Evolutionary conservation across 225 moss, liverwort and hornwort genomes (phyloP).

Genomic region (Anthoceros angustus): DNA sequence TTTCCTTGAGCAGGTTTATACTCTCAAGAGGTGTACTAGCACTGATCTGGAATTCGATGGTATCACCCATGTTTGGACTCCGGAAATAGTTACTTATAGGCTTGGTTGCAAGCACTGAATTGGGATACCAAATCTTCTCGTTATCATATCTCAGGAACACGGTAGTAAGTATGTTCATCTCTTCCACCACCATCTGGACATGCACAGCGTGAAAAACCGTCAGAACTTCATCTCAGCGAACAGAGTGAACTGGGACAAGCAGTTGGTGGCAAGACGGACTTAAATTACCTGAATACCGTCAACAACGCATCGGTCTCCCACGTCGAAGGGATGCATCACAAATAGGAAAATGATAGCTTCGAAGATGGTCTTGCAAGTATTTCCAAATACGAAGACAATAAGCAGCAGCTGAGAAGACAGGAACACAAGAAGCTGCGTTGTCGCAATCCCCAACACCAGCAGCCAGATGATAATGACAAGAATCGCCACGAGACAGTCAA

Average conservation of each 20-base stretch:
- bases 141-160: slow-evolving; percentile 37
- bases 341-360: slow-evolving; percentile 84
- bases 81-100: slow-evolving; percentile 47
- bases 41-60: slow-evolving; percentile 35
- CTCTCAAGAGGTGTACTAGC: slow-evolving; percentile 51
- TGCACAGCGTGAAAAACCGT: not conserved
- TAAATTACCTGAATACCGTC: slow-evolving; percentile 55
- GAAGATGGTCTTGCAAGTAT: slow-evolving; percentile 65
- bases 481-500: slow-evolving; percentile 25
- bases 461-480: slow-evolving; percentile 41
- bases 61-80: slow-evolving; percentile 52
- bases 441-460: slow-evolving; percentile 44
- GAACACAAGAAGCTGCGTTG: slow-evolving; percentile 49
- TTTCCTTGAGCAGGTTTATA: slow-evolving; percentile 49
- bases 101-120: slow-evolving; percentile 47
- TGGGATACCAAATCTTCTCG: slow-evolving; percentile 49
- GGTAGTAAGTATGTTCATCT: slow-evolving; percentile 55
- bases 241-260: not conserved
- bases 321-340: slow-evolving; percentile 87
- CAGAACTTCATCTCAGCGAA: not conserved
- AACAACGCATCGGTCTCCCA: slow-evolving; percentile 78
- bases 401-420: slow-evolving; percentile 63
- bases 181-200: slow-evolving; percentile 62
- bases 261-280: not conserved
- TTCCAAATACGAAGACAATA: slow-evolving; percentile 70